Base-by-base conservation (phyloP, 2,329 filamentous ascomycete genomes). In the Aureobasidium pullulans region DNA sequence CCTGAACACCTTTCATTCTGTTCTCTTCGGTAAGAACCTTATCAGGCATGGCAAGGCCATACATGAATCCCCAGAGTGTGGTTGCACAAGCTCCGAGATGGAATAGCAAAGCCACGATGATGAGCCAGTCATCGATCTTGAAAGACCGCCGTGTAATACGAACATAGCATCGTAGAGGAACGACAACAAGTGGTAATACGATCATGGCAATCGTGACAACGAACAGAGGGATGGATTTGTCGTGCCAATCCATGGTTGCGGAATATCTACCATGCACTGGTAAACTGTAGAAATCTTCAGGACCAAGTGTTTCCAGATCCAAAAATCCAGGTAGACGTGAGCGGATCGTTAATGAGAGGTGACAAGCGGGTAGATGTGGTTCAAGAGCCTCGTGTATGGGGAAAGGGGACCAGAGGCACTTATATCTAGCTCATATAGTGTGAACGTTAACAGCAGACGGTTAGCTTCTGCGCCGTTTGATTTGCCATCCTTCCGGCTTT, bases 41-140 rank as follows among this genome's bases (percentile, higher is more conserved):
- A 16, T 57, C 54, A 11, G 42, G 32, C 42, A 57, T 48, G n/a
- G 42, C 54, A 10, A 57, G 43, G 6, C 54, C 54, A n/a, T 57
- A 48, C 28, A 40, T 31, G 8, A 48, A 57, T 47, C 54, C 54
- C 54, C 54, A 47, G 3, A 47, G 9, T 3, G 54, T 40, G 31
- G 48, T 34, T 10, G 54, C 54, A 32, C 54, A 47, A 48, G 54
- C 42, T 39, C 54, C 54, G 11, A 57, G 29, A 43, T 47, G 43
- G 6, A 57, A 32, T 6, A 48, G 10, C 5, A 57, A 31, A 11
- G 54, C 54, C 34, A 34, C 54, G 6, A 57, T 36, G 34, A 57
- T 57, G 15, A 57, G 34, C 54, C 54, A 57, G 34, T 57, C 54
- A 40, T 57, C 54, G 9, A 57, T 37, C 23, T 48, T 57, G 43